Base-by-base conservation (phyloP, 495 filamentous ascomycete genomes). In the Apodospora peruviana region DNA sequence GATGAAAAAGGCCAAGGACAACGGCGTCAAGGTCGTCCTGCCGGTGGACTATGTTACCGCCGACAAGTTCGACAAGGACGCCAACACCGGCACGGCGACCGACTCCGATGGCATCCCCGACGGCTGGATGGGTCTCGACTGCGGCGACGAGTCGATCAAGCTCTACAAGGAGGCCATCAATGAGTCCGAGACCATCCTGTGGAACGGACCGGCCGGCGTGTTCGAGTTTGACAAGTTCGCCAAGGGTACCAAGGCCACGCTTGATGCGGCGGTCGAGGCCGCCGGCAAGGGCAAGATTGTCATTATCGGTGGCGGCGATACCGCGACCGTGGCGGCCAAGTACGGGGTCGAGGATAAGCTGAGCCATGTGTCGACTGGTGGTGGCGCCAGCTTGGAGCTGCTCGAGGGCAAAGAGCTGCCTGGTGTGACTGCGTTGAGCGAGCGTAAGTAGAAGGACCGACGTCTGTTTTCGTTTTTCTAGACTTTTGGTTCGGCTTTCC, bases 221-320 rank as follows among this genome's bases (percentile, higher is more conserved):
- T 99, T 97, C 63, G 93, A 99, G 79, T 80, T 99, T 55, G 88
- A 97, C 62, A 81, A 84, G 55, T 99, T 99, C 69, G 88, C 90
- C 56, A 83, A 77, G 20, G 93, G 87, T 52, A 97, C 93, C 54
- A 91, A 95, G 82, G 76, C 79, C 40, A 93, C 88, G 18, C 82
- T 97, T 56, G 85, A 96, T 57, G 88, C 87, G 42, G 88, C 83
- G 21, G 90, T 96, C 20, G 71, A 71, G 9, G 94, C 89, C 43
- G 84, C 84, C 24, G 69, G 88, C 68, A 79, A 69, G 23, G 91
- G 88, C 59, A 85, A 88, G 72, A 95, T 89, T 54, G 94, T 96
- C 58, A 97, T 99, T 72, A 95, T 99, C 62, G 93, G 93, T 50
- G 93, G 93, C 62, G 93, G 93, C 67, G 93, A 99, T 71, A 99